A percentile compares a stretch with the other conserved stretches of the same genome.
These are phyloP conservation scores for Ehretia macrophylla DNA, from an alignment of 257 asterid species.

Conservation along the genomic window DNA sequence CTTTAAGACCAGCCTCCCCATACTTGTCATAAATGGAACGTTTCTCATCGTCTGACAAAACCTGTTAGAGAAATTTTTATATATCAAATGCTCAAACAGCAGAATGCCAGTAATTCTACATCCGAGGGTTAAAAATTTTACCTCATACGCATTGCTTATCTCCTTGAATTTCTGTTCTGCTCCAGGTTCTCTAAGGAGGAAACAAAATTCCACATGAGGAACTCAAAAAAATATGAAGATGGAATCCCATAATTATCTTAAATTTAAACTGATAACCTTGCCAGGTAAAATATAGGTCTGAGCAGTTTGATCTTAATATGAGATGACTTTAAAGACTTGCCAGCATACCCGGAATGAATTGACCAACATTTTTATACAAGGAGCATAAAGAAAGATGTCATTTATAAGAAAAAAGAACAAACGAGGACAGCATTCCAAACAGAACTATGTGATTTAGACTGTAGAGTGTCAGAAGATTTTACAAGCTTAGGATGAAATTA, in stretches of 20 bases:
- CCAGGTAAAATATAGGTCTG: too few species aligned
- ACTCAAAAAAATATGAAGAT: neutral
- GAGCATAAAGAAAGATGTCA: too few species aligned
- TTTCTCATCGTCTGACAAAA: slow-evolving; percentile 88
- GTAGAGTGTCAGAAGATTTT: too few species aligned
- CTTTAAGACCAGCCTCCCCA: slow-evolving; percentile 99
- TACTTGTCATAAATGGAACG: slow-evolving; percentile 91
- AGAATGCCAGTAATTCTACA: neutral
- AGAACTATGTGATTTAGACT: too few species aligned
- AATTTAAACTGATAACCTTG: too few species aligned
- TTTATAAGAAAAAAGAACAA: too few species aligned
- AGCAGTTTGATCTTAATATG: too few species aligned
- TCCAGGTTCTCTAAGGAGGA: slow-evolving; percentile 68
- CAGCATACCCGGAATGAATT: too few species aligned
- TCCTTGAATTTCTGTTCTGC: slow-evolving; percentile 97
- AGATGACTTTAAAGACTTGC: too few species aligned
- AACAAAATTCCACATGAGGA: neutral
- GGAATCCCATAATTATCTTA: neutral
- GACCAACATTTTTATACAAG: too few species aligned
- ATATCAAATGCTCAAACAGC: slow-evolving; percentile 1
- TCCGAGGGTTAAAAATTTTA: slow-evolving; percentile 23
- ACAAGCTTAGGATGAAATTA: too few species aligned
- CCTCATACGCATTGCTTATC: slow-evolving; percentile 98
- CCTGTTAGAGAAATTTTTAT: slow-evolving; percentile 42
- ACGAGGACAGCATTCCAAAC: too few species aligned